Conservation (phyloP, 257 asterid genomes). For the Solanum corneliomulleri region DNA sequence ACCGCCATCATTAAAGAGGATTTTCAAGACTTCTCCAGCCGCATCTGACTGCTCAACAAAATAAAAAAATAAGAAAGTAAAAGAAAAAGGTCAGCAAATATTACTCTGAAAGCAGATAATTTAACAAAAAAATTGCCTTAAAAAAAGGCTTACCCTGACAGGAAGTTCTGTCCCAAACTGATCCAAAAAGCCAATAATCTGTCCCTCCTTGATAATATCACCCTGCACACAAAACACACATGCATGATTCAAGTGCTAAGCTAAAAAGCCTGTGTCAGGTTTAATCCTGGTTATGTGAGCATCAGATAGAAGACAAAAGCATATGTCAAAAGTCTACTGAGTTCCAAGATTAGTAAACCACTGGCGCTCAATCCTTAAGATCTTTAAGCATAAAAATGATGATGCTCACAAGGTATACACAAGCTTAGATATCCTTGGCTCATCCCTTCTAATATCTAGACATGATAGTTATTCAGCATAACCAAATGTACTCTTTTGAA, state of each 20-base stretch:
- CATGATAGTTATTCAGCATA: background rate
- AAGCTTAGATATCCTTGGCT: background rate
- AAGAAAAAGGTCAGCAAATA: background rate
- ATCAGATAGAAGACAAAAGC: background rate
- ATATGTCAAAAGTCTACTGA: background rate
- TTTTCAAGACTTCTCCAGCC: constrained; percentile 75
- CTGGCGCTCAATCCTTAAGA: background rate
- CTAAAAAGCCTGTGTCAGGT: background rate
- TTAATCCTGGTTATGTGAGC: background rate
- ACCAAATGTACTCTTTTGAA: background rate
- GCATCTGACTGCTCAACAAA: constrained; percentile 54
- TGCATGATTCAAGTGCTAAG: background rate
- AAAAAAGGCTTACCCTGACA: constrained; percentile 44
- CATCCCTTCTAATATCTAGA: background rate
- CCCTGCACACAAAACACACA: constrained; percentile 36
- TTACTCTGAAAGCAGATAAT: background rate
- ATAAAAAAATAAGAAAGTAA: background rate
- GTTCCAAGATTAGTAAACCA: background rate
- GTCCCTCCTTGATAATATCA: constrained; percentile 79
- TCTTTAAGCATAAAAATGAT: background rate
- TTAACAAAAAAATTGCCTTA: background rate
- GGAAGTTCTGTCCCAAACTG: constrained; percentile 59
- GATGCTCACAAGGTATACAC: background rate
- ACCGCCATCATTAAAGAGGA: constrained; percentile 78
- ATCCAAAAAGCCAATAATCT: constrained; percentile 59